phyloP scores from a whole-genome alignment of 2,329 filamentous ascomycete genomes.

The Fusarium annulatum region DNA sequence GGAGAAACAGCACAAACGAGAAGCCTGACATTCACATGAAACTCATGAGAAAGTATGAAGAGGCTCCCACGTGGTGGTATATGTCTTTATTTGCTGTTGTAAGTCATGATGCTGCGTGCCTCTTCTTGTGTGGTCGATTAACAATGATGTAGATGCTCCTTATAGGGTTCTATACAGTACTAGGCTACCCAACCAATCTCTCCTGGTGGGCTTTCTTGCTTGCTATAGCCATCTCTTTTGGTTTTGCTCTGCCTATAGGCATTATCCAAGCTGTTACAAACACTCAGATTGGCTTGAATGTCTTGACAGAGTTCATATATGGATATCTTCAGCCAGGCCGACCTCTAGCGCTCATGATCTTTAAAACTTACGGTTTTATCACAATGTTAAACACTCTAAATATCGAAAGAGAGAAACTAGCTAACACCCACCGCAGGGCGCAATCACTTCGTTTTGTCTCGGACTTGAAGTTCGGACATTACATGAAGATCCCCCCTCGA shows the following conservation, averaged over 20 bases:
- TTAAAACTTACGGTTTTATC: slow-evolving; percentile 72
- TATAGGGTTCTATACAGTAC: slow-evolving; percentile 64
- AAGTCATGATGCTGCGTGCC: slow-evolving; percentile 40
- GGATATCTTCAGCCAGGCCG: slow-evolving; percentile 80
- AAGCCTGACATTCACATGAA: slow-evolving; percentile 74
- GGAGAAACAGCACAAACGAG: slow-evolving; percentile 67
- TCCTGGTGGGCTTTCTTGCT: slow-evolving; percentile 79
- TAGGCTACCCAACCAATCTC: slow-evolving; percentile 74
- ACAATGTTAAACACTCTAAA: slow-evolving; percentile 37
- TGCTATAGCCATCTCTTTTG: slow-evolving; percentile 70
- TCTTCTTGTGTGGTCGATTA: slow-evolving; percentile 9
- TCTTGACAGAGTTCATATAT: slow-evolving; percentile 78
- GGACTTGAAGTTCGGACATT: slow-evolving; percentile 77
- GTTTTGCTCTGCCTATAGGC: slow-evolving; percentile 73
- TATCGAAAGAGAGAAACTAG: neutral
- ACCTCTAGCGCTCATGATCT: slow-evolving; percentile 79
- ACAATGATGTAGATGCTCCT: slow-evolving; percentile 58
- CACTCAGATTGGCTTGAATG: slow-evolving; percentile 78
- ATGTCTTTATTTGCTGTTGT: slow-evolving; percentile 66
- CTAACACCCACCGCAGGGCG: slow-evolving; percentile 50
- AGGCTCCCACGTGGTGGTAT: slow-evolving; percentile 74
- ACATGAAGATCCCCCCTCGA: slow-evolving; percentile 76
- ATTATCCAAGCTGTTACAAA: slow-evolving; percentile 78
- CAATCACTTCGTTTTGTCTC: slow-evolving; percentile 73
- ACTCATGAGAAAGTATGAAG: slow-evolving; percentile 70